A percentile compares a stretch with the other conserved stretches of the same genome.
These are phyloP conservation scores for Phyllosticta citriasiana DNA, from an alignment of 2,329 filamentous ascomycete genomes.

Conservation along the genomic window DNA sequence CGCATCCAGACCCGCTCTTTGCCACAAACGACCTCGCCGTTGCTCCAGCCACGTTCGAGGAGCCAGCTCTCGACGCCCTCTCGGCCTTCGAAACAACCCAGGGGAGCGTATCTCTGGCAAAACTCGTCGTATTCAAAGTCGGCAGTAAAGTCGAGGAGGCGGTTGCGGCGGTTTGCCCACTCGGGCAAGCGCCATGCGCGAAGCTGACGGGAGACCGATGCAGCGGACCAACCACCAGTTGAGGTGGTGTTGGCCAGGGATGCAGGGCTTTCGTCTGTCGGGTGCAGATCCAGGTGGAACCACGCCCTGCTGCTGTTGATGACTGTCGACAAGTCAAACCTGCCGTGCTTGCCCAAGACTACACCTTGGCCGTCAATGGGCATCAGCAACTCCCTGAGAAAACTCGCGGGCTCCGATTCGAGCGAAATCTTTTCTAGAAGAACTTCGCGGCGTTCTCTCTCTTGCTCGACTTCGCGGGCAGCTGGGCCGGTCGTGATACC, in stretches of 20 bases:
- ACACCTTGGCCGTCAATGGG: conserved; percentile 71
- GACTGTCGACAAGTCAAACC: conserved; percentile 65
- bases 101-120: conserved; percentile 63
- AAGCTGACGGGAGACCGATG: conserved; percentile 82
- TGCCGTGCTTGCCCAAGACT: conserved; percentile 63
- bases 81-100: conserved; percentile 81
- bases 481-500: conserved; percentile 60
- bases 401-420: conserved; percentile 72
- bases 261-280: conserved; percentile 74
- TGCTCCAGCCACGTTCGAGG: conserved; percentile 93
- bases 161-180: conserved; percentile 90
- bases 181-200: conserved; percentile 89
- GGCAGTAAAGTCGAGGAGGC: conserved; percentile 86
- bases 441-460: conserved; percentile 70
- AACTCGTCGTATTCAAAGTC: conserved; percentile 96
- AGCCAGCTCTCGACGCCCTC: conserved; percentile 94
- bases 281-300: conserved; percentile 89
- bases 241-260: conserved; percentile 62
- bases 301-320: conserved; percentile 81
- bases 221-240: conserved; percentile 86
- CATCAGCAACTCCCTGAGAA: conserved; percentile 72
- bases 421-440: conserved; percentile 77
- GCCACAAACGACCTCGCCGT: conserved; percentile 87
- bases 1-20: conserved; percentile 92
- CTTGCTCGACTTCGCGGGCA: conserved; percentile 63